Percentiles rank a stretch among this genome's conserved stretches.
Evolutionary conservation across 306 rosid genomes (phyloP).

Genomic region (Pueraria montana): DNA sequence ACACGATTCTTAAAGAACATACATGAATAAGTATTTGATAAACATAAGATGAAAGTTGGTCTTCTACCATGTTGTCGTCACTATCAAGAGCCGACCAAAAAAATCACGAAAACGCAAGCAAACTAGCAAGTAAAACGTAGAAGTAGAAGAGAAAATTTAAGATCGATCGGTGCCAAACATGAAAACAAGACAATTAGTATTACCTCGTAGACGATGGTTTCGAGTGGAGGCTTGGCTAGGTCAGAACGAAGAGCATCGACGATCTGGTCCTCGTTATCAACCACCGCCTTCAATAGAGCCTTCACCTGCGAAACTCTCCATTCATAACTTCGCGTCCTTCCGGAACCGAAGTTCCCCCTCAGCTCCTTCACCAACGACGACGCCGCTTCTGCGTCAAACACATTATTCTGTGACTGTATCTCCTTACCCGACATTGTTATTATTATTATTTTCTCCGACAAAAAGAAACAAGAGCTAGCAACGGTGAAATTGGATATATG

Average conservation of each 20-base stretch:
- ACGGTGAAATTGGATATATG: not conserved
- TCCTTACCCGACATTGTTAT: slow-evolving; percentile 35
- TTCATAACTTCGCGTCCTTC: slow-evolving; percentile 52
- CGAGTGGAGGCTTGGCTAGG: slow-evolving; percentile 66
- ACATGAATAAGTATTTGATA: no score
- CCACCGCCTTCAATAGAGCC: slow-evolving; percentile 45
- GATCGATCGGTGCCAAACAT: not conserved
- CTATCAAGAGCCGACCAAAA: no score
- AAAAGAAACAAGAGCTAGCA: not conserved
- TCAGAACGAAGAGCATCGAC: slow-evolving; percentile 54
- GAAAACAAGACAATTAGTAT: not conserved
- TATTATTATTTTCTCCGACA: not conserved
- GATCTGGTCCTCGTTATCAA: slow-evolving; percentile 46
- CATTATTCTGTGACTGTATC: slow-evolving; percentile 29
- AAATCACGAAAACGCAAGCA: no score
- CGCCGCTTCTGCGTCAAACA: slow-evolving; percentile 47
- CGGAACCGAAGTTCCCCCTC: slow-evolving; percentile 41
- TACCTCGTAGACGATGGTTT: slow-evolving; percentile 74
- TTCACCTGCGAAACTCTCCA: slow-evolving; percentile 62
- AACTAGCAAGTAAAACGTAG: no score
- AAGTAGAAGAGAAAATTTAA: not conserved
- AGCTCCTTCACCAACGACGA: slow-evolving; percentile 51
- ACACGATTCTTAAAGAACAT: no score
- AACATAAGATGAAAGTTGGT: no score
- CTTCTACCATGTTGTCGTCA: no score